Evolutionary conservation across 495 filamentous ascomycete genomes (phyloP).

Genomic region (Aspergillus ellipticus): DNA sequence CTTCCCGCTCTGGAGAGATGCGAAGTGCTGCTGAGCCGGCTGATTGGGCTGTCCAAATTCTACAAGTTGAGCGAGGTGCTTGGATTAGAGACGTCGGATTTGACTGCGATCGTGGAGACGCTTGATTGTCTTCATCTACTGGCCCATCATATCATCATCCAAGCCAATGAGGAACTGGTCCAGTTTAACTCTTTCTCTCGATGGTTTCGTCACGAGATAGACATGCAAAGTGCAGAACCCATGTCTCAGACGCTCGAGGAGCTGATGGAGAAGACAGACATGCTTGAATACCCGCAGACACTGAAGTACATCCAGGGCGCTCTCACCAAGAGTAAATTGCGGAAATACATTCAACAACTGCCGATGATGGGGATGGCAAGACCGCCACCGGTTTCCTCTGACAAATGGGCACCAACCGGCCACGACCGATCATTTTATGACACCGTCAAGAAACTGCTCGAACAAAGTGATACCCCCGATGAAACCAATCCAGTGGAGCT

Average conservation of each 20-base stretch:
- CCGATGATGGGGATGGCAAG: conserved; percentile 36
- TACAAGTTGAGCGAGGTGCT: conserved; percentile 63
- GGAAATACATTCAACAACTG: conserved; percentile 41
- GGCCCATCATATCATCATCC: conserved; percentile 65
- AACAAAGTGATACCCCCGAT: conserved; percentile 23
- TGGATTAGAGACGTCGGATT: conserved; percentile 56
- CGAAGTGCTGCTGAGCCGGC: conserved; percentile 72
- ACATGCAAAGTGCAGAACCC: conserved; percentile 48
- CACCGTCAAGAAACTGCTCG: conserved; percentile 36
- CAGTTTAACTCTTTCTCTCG: conserved; percentile 75
- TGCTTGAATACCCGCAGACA: conserved; percentile 44
- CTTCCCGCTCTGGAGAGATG: conserved; percentile 83
- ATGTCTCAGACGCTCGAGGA: conserved; percentile 46
- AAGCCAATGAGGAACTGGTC: conserved; percentile 70
- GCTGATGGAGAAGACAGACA: conserved; percentile 41
- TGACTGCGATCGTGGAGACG: conserved; percentile 64
- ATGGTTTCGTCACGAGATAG: conserved; percentile 86
- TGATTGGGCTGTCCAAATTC: conserved; percentile 83
- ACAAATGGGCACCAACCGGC: conserved; percentile 39
- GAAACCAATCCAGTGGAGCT: conserved; percentile 29
- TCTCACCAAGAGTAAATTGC: conserved; percentile 45
- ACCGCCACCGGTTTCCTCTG: conserved; percentile 19
- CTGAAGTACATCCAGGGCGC: conserved; percentile 52
- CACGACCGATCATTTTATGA: conserved; percentile 47
- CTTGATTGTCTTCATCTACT: conserved; percentile 70